Evolutionary conservation across 495 filamentous ascomycete species (phyloP).

Genomic region (Penicillium cataractarum): DNA sequence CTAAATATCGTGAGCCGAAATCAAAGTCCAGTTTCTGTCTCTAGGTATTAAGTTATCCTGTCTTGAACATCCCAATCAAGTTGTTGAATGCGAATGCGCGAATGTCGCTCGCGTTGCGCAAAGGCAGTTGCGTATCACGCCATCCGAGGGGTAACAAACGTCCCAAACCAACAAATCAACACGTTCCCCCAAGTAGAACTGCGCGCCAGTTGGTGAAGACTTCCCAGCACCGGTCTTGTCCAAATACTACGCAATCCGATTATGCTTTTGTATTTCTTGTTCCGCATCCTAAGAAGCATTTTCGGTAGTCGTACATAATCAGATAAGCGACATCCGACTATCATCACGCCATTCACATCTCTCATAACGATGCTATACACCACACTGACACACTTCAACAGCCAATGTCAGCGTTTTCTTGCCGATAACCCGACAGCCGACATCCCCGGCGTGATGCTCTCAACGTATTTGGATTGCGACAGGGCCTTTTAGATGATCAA

Average conservation of each 20-base stretch:
- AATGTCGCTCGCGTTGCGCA: conserved; percentile 6
- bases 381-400: not conserved
- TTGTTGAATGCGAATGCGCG: not conserved
- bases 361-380: not conserved
- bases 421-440: not conserved
- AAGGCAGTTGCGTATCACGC: conserved; percentile 21
- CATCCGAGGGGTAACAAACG: conserved; percentile 12
- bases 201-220: not conserved
- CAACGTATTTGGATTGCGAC: not conserved
- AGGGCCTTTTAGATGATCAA: not conserved
- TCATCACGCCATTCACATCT: not conserved
- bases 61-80: not conserved
- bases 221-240: not conserved
- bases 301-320: not conserved
- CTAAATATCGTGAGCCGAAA: not conserved
- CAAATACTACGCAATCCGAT: not conserved
- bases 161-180: not conserved
- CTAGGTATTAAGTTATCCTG: not conserved
- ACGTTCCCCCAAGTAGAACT: not conserved
- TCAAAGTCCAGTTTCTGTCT: no score
- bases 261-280: not conserved
- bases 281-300: not conserved
- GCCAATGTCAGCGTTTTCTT: not conserved
- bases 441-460: not conserved
- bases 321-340: conserved; percentile 1